Evolutionary conservation across 805 yeast genomes (phyloP), one percentile per base, ranked within the genome.

Genomic region (Kodamaea sagamina): DNA sequence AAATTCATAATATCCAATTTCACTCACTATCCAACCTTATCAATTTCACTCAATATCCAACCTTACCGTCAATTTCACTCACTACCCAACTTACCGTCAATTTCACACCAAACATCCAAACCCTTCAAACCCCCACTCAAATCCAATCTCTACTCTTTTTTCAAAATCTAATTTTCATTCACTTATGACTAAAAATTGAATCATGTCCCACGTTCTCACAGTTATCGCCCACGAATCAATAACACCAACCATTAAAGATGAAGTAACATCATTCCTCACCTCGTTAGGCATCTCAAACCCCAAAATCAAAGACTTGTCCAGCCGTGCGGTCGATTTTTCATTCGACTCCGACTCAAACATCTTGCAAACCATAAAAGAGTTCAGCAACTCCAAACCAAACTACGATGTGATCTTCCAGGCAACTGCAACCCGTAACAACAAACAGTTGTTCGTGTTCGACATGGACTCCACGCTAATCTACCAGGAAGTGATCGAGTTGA

Each of bases 381-480:
- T 43, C 24, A 47, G 47, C 24, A 31, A 22, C 24, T 22, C 49
- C 5, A 15, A 45, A 9, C 55, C 48, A 15, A 12, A 19, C n/a
- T 63, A 51, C 44, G 75, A 69, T 51, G 48, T 69, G 7, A 53
- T 68, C 5, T 54, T 69, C 44, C 75, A 71, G 47, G 36, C 44
- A 5, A 40, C 32, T 1, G 41, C 32, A 4, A 34, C 47, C 4
- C 55, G 77, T 41, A 48, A 54, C 41, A 22, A 55, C 41, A 76
- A 74, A 57, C 77, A 79, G 55, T 70, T 93, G 39, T 82, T 87
- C 48, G 87, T 95, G 8, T 93, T 93, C 59, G 99, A 93, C 57
- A 93, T 93, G 99, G 99, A 93, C 68, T 89, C 97, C 0, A 93
- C 99, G 0, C 70, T 93, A 58, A 93, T 93, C 51, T 83, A 86